phyloP scores from a whole-genome alignment of 345 rosid species.

The Eutrema yunnanense region DNA sequence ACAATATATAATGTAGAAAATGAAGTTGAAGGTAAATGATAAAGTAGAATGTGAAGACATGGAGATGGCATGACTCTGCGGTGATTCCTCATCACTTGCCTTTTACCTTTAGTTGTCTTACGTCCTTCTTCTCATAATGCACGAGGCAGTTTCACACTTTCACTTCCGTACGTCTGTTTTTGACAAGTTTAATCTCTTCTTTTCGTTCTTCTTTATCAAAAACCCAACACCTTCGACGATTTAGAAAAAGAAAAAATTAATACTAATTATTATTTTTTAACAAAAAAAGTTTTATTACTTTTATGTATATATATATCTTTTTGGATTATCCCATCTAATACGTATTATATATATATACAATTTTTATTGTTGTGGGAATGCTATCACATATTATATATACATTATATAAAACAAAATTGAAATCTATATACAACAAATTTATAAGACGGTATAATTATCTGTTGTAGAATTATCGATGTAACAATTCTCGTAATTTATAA shows the following conservation, averaged over 20 bases:
- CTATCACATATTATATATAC: neutral
- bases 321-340: neutral
- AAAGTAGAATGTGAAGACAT: slow-evolving; percentile 25
- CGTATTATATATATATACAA: neutral
- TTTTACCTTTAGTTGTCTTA: slow-evolving; percentile 16
- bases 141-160: slow-evolving; percentile 38
- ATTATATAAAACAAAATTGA: neutral
- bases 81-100: slow-evolving; percentile 6
- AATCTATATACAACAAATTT: neutral
- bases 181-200: neutral
- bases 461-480: too few species aligned
- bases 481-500: too few species aligned
- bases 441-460: neutral
- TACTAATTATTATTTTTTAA: too few species aligned
- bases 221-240: neutral
- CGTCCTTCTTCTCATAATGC: slow-evolving; percentile 24
- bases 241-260: neutral
- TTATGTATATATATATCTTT: neutral
- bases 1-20: neutral
- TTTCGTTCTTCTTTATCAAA: neutral
- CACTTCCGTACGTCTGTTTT: slow-evolving; percentile 19
- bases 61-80: slow-evolving; percentile 23
- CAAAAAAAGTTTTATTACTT: neutral
- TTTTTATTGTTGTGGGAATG: too few species aligned
- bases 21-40: neutral